A percentile compares a stretch with the other conserved stretches of the same genome.
These are phyloP conservation scores for Diplocarpon mali DNA, from an alignment of 2,329 filamentous ascomycete genomes.

Conservation along the genomic window DNA sequence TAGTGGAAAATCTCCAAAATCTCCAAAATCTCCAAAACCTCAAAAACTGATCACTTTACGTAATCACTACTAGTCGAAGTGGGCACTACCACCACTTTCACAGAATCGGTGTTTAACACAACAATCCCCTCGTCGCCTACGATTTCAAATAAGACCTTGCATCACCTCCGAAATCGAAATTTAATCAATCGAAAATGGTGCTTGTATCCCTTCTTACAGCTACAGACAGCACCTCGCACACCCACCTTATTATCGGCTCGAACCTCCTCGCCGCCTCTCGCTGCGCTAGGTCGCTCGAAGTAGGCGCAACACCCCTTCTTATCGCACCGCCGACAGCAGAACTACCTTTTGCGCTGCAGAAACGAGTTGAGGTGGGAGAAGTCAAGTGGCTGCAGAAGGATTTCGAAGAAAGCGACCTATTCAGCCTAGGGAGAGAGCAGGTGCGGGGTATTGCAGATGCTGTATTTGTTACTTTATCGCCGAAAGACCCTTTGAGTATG, in stretches of 20 bases:
- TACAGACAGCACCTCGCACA: constrained; percentile 54
- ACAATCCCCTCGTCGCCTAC: no score
- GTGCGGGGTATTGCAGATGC: constrained; percentile 73
- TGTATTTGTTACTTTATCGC: constrained; percentile 69
- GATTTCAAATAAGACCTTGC: no score
- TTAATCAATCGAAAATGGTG: constrained; percentile 9
- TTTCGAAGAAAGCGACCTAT: constrained; percentile 64
- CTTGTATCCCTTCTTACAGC: constrained; percentile 54
- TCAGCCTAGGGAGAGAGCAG: constrained; percentile 66
- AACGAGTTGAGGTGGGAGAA: constrained; percentile 53
- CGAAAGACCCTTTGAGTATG: constrained; percentile 34
- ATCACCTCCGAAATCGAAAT: no score
- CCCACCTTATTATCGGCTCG: constrained; percentile 78
- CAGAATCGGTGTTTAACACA: no score
- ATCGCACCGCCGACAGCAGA: constrained; percentile 57
- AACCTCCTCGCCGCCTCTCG: constrained; percentile 80
- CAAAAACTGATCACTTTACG: no score
- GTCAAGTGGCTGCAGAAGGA: constrained; percentile 54
- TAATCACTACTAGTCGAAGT: no score
- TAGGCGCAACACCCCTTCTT: constrained; percentile 71
- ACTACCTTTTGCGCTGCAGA: constrained; percentile 46
- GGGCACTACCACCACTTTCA: no score
- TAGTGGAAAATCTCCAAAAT: no score
- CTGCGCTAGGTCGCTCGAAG: constrained; percentile 67
- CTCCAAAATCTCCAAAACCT: no score